Base-by-base conservation (phyloP, 2,329 filamentous ascomycete genomes). In the Beauveria australis region DNA sequence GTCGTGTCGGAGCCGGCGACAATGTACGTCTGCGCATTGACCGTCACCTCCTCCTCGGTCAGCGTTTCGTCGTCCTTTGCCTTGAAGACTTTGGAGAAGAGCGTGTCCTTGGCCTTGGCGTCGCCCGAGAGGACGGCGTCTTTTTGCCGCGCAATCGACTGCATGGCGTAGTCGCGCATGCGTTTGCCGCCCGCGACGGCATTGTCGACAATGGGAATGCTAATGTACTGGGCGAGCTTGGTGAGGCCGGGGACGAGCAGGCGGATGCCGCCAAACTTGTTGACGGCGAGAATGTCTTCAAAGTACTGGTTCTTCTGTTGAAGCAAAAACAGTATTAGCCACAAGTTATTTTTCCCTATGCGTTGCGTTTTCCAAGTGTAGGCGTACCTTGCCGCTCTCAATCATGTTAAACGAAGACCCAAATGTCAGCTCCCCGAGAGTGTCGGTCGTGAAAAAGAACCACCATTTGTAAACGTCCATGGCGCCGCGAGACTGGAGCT, bases 341-440 rank as follows among this genome's bases (percentile, higher is more conserved):
- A 56, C 28, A 8, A 3, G 30, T 12, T 12, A 10, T 2, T n/a
- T n/a, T 16, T 12, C 8, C 14, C 4, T 7, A 26, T 18, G 28
- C 44, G 26, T 24, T 16, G 40, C 53, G n/a, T n/a, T 37, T 46
- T 33, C n/a, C 26, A 33, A 12, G 33, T 58, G 47, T 48, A 28
- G 37, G 40, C 70, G 62, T 65, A 81, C 80, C 70, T 78, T 68
- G 18, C 79, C 79, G 4, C 68, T 67, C 59, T 84, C 80, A 4
- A 86, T 67, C 71, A 79, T 78, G 0, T 70, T 68, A 61, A 84
- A 84, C 0, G 79, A 79, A n/a, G 83, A 76, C 0, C 82, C 81
- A 67, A 85, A 85, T 1, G 72, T 76, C 6, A 85, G 67, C 55
- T 83, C 75, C 0, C 76, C 79, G 54, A 84, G 80, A 1, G 82